phyloP scores from a whole-genome alignment of 1,284 basidiomycete genomes.

The Amylostereum areolatum region DNA sequence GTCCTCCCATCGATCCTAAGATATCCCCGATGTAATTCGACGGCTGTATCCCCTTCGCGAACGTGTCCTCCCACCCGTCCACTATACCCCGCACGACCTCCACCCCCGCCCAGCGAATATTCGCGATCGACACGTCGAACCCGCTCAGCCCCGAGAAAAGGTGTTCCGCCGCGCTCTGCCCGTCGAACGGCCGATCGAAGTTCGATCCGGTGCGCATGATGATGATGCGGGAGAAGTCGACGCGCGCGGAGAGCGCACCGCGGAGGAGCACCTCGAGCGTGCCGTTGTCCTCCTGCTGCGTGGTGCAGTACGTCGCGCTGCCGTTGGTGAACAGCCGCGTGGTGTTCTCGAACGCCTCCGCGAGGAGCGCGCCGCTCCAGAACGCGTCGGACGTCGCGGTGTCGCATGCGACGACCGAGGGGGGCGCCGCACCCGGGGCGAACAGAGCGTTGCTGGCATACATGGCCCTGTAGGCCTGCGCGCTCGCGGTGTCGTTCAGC shows the following conservation, averaged over 20 bases:
- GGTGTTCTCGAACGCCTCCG: conserved; percentile 34
- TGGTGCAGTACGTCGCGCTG: conserved; percentile 34
- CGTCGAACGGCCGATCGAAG: conserved; percentile 36
- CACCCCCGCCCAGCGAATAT: conserved; percentile 24
- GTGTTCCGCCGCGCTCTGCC: conserved; percentile 18
- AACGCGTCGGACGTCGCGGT: conserved; percentile 38
- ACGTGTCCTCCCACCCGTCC: conserved; percentile 20
- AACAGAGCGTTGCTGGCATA: conserved; percentile 19
- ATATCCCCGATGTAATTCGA: conserved; percentile 28
- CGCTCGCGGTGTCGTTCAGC: conserved; percentile 30
- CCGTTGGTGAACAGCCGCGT: conserved; percentile 34
- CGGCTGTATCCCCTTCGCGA: conserved; percentile 20
- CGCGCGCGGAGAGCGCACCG: conserved; percentile 27
- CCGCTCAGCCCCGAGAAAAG: conserved; percentile 16
- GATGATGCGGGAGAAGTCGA: conserved; percentile 40
- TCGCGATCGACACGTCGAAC: conserved; percentile 19
- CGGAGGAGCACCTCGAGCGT: conserved; percentile 38
- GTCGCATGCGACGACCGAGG: conserved; percentile 30
- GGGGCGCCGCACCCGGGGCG: conserved; percentile 21
- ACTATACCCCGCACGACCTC: conserved; percentile 25
- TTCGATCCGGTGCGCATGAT: conserved; percentile 39
- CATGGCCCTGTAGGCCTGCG: conserved; percentile 27
- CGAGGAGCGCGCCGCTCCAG: conserved; percentile 34
- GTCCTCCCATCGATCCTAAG: conserved; percentile 21
- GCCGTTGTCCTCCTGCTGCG: conserved; percentile 48